Evolutionary conservation across 1,284 basidiomycete species (phyloP).

Genomic region (Ustanciosporium gigantosporum): DNA sequence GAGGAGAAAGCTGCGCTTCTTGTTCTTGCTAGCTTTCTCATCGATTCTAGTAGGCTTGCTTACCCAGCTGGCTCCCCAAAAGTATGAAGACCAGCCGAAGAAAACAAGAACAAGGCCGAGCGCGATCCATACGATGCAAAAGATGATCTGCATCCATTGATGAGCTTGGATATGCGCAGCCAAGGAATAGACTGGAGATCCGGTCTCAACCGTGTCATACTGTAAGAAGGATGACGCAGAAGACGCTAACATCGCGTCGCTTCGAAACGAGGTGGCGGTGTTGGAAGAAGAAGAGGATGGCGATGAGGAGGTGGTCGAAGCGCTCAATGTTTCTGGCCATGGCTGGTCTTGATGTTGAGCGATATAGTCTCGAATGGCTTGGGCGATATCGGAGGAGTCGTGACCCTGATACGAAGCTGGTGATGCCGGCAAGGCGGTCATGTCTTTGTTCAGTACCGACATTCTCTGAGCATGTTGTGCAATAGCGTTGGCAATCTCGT

Average conservation of each 20-base stretch:
- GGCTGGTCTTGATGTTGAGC: conserved; percentile 17
- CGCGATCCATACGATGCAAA: conserved; percentile 46
- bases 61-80: conserved; percentile 45
- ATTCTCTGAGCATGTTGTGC: conserved; percentile 27
- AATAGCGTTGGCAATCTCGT: conserved; percentile 32
- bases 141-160: conserved; percentile 36
- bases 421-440: neutral
- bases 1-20: conserved; percentile 3
- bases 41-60: conserved; percentile 9
- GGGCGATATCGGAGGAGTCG: conserved; percentile 26
- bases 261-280: no score
- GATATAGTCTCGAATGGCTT: conserved; percentile 38
- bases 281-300: neutral
- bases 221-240: no score
- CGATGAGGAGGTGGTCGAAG: neutral
- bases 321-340: conserved; percentile 10
- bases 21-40: conserved; percentile 2
- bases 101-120: conserved; percentile 43
- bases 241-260: neutral
- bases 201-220: neutral
- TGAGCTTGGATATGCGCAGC: conserved; percentile 11
- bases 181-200: conserved; percentile 17
- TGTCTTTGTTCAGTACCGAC: conserved; percentile 14
- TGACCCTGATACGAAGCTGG: conserved; percentile 18
- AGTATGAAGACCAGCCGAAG: conserved; percentile 50